A percentile compares a stretch with the other conserved stretches of the same genome.
Conservation (phyloP, 208 protist species). For the Wallacemonas sp. region DNA sequence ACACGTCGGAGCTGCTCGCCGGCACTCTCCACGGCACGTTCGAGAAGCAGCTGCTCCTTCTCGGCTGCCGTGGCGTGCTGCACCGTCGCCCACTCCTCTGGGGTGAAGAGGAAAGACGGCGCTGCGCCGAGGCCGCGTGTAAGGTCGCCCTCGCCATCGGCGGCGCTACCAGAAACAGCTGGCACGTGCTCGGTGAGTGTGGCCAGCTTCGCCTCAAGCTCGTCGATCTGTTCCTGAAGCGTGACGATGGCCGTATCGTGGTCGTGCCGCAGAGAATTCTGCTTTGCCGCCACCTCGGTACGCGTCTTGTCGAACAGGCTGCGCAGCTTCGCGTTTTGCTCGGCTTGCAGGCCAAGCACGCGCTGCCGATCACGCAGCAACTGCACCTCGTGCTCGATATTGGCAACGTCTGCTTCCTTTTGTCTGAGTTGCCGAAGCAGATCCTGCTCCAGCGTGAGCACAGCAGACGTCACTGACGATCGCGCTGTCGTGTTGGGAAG, state of each 20-base stretch:
- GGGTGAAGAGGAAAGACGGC: constrained; percentile 2
- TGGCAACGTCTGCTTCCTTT: constrained; percentile 1
- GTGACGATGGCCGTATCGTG: constrained; percentile 16
- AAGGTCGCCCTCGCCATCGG: constrained; percentile 1
- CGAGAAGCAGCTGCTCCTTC: neutral
- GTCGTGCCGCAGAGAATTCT: constrained; percentile 21
- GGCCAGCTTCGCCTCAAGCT: constrained; percentile 10
- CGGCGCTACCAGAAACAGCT: neutral
- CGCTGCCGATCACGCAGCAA: constrained; percentile 15
- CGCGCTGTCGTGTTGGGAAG: neutral
- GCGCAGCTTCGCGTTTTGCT: constrained; percentile 19
- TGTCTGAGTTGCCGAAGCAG: constrained; percentile 24
- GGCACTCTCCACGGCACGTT: neutral
- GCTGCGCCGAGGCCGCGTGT: neutral
- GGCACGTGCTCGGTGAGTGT: neutral
- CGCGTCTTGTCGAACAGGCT: constrained; percentile 11
- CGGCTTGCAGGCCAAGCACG: constrained; percentile 12
- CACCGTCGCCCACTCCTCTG: constrained; percentile 1
- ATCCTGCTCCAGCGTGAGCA: constrained; percentile 11
- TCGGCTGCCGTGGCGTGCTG: constrained; percentile 1
- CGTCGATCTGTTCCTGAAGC: constrained; percentile 8
- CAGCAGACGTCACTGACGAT: neutral
- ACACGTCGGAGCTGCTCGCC: neutral
- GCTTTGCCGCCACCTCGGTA: constrained; percentile 20
- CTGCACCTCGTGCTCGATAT: constrained; percentile 17